These are phyloP conservation scores for Toxicodendron radicans DNA, from an alignment of 345 rosid genomes.

Conservation along the genomic window DNA sequence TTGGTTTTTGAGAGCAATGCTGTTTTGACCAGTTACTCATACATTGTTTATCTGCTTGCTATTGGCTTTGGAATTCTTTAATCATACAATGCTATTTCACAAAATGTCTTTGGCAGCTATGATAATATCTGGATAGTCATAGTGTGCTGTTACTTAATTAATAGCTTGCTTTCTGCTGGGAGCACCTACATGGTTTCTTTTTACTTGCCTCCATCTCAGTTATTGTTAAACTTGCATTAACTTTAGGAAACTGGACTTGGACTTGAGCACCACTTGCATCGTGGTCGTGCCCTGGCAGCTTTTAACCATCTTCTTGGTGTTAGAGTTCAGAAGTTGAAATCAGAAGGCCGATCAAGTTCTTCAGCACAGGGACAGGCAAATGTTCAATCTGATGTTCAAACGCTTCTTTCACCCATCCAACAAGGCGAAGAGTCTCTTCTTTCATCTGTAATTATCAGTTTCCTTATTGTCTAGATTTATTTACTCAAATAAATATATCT, in stretches of 20 bases:
- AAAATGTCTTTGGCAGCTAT: background rate
- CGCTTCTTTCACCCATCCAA: constrained; percentile 73
- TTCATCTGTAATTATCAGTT: constrained; percentile 69
- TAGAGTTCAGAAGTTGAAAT: constrained; percentile 69
- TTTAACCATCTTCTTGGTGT: constrained; percentile 74
- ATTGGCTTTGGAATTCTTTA: too few species aligned
- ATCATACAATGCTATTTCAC: background rate
- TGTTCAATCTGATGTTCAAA: constrained; percentile 86
- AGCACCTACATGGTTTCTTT: constrained; percentile 2
- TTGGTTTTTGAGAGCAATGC: background rate
- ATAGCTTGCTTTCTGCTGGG: constrained; percentile 11
- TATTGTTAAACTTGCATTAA: constrained; percentile 18
- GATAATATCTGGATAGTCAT: background rate
- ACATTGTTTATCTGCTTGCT: background rate
- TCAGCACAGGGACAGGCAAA: constrained; percentile 56
- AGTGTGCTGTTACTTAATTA: background rate
- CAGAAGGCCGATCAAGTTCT: constrained; percentile 55
- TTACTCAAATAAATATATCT: background rate
- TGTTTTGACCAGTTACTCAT: background rate
- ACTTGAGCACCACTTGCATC: constrained; percentile 91
- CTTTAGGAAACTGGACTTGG: constrained; percentile 82
- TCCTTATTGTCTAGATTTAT: constrained; percentile 18
- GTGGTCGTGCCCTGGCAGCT: constrained; percentile 96
- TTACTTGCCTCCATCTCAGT: background rate
- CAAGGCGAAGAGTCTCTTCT: constrained; percentile 70